These are phyloP conservation scores for Populus hybrid DNA, from an alignment of 441 rosid genomes.

Conservation along the genomic window DNA sequence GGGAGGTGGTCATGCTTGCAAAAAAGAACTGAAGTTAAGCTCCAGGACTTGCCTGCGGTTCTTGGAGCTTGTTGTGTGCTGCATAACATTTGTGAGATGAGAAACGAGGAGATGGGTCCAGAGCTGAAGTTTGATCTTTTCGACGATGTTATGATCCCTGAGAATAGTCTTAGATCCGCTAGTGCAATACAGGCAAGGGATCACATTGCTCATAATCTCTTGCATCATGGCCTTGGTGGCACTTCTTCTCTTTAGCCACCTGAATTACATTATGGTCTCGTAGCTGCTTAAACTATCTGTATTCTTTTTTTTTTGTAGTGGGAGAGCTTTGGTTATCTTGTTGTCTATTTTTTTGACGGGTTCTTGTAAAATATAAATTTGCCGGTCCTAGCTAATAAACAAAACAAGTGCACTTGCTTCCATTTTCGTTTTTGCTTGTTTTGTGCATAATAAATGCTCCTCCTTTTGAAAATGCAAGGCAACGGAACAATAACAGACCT, in stretches of 20 bases:
- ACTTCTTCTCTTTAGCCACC: constrained; percentile 13
- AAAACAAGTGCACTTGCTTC: neutral
- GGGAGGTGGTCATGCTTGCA: constrained; percentile 79
- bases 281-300: neutral
- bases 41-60: constrained; percentile 73
- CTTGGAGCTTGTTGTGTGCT: constrained; percentile 86
- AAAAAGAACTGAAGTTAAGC: constrained; percentile 77
- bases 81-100: constrained; percentile 79
- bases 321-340: neutral
- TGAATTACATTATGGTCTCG: neutral
- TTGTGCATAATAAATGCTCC: no score
- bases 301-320: neutral
- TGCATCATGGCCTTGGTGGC: constrained; percentile 73
- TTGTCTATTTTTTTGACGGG: constrained; percentile 16
- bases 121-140: constrained; percentile 49
- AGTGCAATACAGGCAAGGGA: constrained; percentile 54
- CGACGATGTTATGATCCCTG: constrained; percentile 66
- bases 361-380: constrained; percentile 19
- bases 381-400: constrained; percentile 5
- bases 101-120: constrained; percentile 48
- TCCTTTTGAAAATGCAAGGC: neutral
- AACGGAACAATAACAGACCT: neutral
- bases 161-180: constrained; percentile 47
- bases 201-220: constrained; percentile 68
- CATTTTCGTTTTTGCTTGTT: neutral